Percentiles rank a stretch among this genome's conserved stretches.
These are phyloP conservation scores for Besnoitia besnoiti DNA, from an alignment of 169 alveolate species.

Conservation along the genomic window DNA sequence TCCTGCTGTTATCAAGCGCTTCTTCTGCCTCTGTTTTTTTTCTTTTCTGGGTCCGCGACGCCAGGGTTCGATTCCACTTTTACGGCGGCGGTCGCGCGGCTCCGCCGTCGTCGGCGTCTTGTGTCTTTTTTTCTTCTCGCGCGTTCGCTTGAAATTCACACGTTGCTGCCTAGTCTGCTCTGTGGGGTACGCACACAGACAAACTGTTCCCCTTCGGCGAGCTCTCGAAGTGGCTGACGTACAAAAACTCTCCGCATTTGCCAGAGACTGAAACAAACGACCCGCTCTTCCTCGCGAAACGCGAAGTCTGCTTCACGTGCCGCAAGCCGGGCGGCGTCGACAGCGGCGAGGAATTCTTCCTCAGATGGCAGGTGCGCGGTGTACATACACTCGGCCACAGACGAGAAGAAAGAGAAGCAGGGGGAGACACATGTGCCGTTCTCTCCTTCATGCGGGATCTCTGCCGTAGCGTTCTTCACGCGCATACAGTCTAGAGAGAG, in stretches of 20 bases:
- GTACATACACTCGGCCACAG: not conserved
- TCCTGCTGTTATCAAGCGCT: too few relatives aligned
- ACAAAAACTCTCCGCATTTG: not conserved
- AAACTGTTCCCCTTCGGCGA: constrained; percentile 42
- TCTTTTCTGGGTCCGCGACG: too few relatives aligned
- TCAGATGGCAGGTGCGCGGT: constrained; percentile 45
- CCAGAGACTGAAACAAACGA: constrained; percentile 29
- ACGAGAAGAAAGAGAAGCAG: not conserved
- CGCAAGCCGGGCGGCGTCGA: not conserved
- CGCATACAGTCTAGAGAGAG: too few relatives aligned
- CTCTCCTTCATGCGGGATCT: too few relatives aligned
- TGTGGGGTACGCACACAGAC: not conserved
- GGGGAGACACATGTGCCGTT: not conserved
- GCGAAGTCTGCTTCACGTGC: constrained; percentile 47
- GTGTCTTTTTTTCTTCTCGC: too few relatives aligned
- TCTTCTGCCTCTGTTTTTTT: too few relatives aligned
- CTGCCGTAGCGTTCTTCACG: too few relatives aligned
- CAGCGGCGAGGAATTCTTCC: constrained; percentile 45
- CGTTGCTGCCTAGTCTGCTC: not conserved
- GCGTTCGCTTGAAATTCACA: not conserved
- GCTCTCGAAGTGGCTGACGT: constrained; percentile 32
- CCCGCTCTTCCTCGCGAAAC: constrained; percentile 40
- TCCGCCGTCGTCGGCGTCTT: too few relatives aligned
- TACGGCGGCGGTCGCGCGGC: too few relatives aligned
- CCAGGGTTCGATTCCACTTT: too few relatives aligned